Base-by-base conservation (phyloP, 441 rosid genomes). In the Rhodomyrtus psidioides region DNA sequence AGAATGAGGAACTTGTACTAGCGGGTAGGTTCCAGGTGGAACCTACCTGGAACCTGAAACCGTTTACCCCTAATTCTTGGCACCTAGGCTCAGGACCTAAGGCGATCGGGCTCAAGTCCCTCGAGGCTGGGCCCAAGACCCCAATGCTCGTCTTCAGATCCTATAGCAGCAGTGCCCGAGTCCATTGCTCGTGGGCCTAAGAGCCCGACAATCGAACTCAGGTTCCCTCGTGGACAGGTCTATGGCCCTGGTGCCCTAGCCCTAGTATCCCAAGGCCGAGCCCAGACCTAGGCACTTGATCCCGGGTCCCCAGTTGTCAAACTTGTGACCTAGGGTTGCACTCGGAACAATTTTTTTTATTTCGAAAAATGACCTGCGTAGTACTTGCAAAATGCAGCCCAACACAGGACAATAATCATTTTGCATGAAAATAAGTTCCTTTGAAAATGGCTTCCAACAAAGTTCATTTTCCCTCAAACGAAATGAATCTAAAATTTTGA, bases 181-280 rank as follows among this genome's bases (percentile, higher is more conserved):
- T 54, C 56, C 23, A 23, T 54, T 17, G 23, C 2, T 1, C 9
- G 2, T 54, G 24, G 9, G 9, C 8, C 9, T 0, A 8, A 65
- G 49, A 39, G n/a, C n/a, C 15, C 8, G 0, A 34, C 5, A 2
- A 1, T 6, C 1, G 2, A 70, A 49, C 24, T 21, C 2, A 0
- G 0, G 79, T 70, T 70, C 8, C 49, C 49, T 1, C 1, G 4
- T 39, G 49, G 49, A 15, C 23, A 0, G 26, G 79, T 39, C 16
- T 70, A 10, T 7, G 62, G 12, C 62, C 62, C 28, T 1, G 6
- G 1, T 57, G 62, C 62, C 15, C 15, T 57, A 12, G 21, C 3
- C 60, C 28, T 5, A 5, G 28, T 26, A 57, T 7, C 56, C 9
- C 28, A 26, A 26, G 28, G 15, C 7, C 16, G 2, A 4, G 60